Base-by-base conservation (phyloP, 139 green algal genomes). In the Asterochloris sp. region DNA sequence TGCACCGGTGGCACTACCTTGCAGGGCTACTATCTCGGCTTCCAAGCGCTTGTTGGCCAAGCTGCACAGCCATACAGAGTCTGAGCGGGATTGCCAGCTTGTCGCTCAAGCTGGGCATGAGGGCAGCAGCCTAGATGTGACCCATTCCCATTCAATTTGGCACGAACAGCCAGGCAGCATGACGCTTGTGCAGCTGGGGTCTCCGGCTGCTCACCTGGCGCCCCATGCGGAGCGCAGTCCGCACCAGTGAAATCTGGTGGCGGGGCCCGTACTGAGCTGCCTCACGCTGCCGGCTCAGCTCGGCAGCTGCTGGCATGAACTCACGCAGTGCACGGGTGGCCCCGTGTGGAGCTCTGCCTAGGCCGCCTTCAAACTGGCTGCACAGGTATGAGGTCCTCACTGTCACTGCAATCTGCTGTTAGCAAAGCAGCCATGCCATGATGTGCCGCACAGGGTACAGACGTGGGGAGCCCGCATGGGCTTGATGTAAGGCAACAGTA, bases 271-370 rank as follows among this genome's bases (percentile, higher is more conserved):
- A n/a, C 81, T 88, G 76, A 19, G 62, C 63, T 0, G 80, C 80
- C 54, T 86, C 69, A 11, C 82, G 67, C 82, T 88, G 78, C 69
- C 84, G 76, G 68, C 85, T 63, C 26, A 69, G 28, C 84, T 92
- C 87, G 63, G 86, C 86, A 73, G 89, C 89, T n/a, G 83, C 78
- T 0, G 89, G 89, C 29, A 92, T 73, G 75, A 92, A 91, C 11
- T 83, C 73, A 0, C 82, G 29, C 68, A 91, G 83, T 64, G 60
- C 15, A 12, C 38, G 73, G 10, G 28, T 28, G 9, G 69, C 69
- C 24, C 60, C 16, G 60, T 24, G 47, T 23, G 61, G 29, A 54
- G 38, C 38, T 54, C 38, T 54, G 68, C 47, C 28, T 60, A 74
- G 62, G 13, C 75, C 79, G 4, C 47, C 75, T 11, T 85, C 79